phyloP scores from a whole-genome alignment of 2,329 filamentous ascomycete genomes.

The Colletotrichum orchidophilum region DNA sequence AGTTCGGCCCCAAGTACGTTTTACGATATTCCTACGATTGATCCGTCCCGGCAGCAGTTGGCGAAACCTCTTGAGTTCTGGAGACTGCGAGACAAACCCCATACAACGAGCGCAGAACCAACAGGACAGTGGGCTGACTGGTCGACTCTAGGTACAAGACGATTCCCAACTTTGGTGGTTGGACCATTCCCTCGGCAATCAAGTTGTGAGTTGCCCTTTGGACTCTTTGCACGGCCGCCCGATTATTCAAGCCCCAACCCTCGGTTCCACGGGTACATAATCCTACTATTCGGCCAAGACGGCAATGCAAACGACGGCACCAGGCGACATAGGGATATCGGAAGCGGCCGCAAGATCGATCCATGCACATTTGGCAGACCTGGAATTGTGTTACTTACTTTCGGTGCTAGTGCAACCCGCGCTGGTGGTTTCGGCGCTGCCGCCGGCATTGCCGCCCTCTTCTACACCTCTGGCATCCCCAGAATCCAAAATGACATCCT shows the following conservation, averaged over 20 bases:
- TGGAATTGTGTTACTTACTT: neutral
- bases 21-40: neutral
- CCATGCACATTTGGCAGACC: neutral
- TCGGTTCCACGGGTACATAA: neutral
- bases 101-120: neutral
- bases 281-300: neutral
- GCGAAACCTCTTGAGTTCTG: no score
- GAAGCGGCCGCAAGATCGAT: neutral
- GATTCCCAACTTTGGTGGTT: conserved; percentile 64
- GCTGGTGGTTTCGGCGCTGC: conserved; percentile 65
- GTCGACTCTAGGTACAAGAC: conserved; percentile 62
- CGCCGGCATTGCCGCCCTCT: conserved; percentile 66
- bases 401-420: conserved; percentile 56
- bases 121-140: conserved; percentile 40
- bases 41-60: neutral
- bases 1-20: conserved; percentile 72
- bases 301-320: neutral
- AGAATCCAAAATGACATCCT: conserved; percentile 68
- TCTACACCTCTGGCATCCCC: conserved; percentile 70
- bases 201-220: conserved; percentile 59
- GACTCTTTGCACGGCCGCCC: neutral
- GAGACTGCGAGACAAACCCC: neutral
- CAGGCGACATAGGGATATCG: neutral
- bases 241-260: neutral
- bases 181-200: conserved; percentile 57